Evolutionary conservation across 2,329 filamentous ascomycete genomes (phyloP).

Genomic region (Didymella pomorum): DNA sequence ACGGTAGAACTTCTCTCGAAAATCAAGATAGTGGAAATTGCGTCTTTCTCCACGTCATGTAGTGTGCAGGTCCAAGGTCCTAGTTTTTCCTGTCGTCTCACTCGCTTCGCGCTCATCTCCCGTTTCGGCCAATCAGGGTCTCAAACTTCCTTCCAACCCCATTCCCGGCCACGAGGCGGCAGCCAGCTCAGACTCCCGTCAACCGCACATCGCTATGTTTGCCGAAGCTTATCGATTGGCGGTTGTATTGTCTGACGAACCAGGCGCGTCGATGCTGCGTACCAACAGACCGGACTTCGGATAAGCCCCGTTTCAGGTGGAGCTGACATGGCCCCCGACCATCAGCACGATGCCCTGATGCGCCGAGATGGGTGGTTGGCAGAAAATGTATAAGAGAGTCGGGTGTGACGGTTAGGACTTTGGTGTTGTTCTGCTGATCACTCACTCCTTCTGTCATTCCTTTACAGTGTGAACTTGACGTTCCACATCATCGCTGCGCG

Average conservation of each 20-base stretch:
- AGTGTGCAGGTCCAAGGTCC: slow-evolving; percentile 16
- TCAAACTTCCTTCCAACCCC: slow-evolving; percentile 7
- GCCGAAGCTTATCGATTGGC: slow-evolving; percentile 19
- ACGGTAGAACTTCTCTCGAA: background rate
- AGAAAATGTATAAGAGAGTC: slow-evolving; percentile 8
- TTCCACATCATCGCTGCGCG: slow-evolving; percentile 14
- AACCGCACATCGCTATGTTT: background rate
- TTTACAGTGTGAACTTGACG: slow-evolving; percentile 7
- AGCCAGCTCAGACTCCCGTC: slow-evolving; percentile 17
- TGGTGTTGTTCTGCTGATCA: background rate
- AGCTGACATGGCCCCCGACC: slow-evolving; percentile 14
- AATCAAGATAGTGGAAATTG: slow-evolving; percentile 16
- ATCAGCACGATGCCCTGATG: background rate
- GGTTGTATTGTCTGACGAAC: slow-evolving; percentile 13
- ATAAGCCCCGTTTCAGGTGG: slow-evolving; percentile 18
- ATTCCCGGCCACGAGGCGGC: slow-evolving; percentile 13
- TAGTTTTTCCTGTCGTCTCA: slow-evolving; percentile 4
- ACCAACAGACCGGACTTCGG: slow-evolving; percentile 23
- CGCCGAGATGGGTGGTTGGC: background rate
- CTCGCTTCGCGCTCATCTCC: slow-evolving; percentile 15
- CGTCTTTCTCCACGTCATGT: slow-evolving; percentile 15
- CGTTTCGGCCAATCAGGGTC: slow-evolving; percentile 15
- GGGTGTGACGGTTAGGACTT: slow-evolving; percentile 2
- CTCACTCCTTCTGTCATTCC: slow-evolving; percentile 12
- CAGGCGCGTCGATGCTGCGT: slow-evolving; percentile 18